phyloP scores from a whole-genome alignment of 164 flowering plant species.

The Dillenia turbinata region DNA sequence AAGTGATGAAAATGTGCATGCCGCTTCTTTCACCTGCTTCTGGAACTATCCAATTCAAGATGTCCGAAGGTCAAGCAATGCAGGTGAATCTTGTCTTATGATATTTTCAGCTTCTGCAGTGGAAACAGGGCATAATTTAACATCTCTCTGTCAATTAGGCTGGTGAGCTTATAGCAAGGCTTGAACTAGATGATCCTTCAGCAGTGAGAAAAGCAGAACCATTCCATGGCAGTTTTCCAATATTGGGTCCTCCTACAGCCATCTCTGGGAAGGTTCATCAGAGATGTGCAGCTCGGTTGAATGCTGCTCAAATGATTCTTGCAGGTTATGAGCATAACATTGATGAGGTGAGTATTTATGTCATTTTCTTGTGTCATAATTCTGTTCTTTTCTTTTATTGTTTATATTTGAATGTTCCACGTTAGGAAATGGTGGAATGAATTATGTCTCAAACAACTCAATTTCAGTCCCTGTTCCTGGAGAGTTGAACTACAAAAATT shows the following conservation, averaged over 20 bases:
- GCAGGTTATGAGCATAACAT: constrained; percentile 95
- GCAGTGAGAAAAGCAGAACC: constrained; percentile 99
- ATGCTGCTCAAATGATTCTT: constrained; percentile 93
- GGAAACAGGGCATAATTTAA: not conserved
- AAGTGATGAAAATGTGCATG: constrained; percentile 99
- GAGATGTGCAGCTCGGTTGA: constrained; percentile 91
- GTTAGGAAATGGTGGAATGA: no score
- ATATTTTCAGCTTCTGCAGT: not conserved
- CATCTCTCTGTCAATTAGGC: constrained; percentile 36
- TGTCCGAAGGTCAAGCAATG: constrained; percentile 99
- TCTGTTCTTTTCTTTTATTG: no score
- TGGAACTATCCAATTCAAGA: constrained; percentile 71
- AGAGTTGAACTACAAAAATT: no score
- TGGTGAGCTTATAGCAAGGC: constrained; percentile 92
- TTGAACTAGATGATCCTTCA: constrained; percentile 97
- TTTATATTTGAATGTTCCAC: no score
- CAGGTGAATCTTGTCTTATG: constrained; percentile 49
- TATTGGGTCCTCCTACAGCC: constrained; percentile 91
- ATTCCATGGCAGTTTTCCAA: constrained; percentile 86
- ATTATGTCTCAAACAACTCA: no score
- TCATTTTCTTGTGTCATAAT: not conserved
- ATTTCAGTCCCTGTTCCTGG: no score
- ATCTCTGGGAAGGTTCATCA: constrained; percentile 96
- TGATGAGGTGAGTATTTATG: constrained; percentile 61
- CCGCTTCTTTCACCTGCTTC: constrained; percentile 98